phyloP scores from a whole-genome alignment of 345 rosid species.

The Lumnitzera littorea region DNA sequence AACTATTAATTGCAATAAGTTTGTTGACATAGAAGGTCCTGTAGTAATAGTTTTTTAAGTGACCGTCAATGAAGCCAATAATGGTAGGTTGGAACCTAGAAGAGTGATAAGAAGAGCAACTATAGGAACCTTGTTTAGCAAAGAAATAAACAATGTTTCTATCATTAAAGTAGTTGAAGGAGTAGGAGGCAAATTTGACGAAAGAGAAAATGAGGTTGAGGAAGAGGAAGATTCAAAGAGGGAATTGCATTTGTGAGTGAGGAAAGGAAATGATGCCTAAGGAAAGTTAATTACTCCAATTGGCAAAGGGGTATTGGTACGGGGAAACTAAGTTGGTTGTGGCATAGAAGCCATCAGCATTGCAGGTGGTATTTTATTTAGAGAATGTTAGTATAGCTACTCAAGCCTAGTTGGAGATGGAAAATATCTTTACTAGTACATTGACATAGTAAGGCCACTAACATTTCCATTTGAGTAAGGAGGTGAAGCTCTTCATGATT shows the following conservation, averaged over 20 bases:
- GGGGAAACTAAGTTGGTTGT: conserved; percentile 6
- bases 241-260: conserved; percentile 4
- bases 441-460: conserved; percentile 7
- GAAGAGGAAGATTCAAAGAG: background rate
- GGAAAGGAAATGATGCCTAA: conserved; percentile 3
- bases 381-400: conserved; percentile 7
- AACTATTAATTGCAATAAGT: too few species aligned
- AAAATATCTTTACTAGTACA: conserved; percentile 12
- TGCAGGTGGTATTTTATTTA: conserved; percentile 10
- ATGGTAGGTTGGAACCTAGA: too few species aligned
- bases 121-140: too few species aligned
- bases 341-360: conserved; percentile 5
- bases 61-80: too few species aligned
- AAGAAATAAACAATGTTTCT: too few species aligned
- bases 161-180: background rate
- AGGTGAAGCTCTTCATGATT: conserved; percentile 3
- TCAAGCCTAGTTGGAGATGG: conserved; percentile 4
- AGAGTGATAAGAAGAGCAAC: too few species aligned
- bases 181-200: background rate
- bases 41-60: too few species aligned
- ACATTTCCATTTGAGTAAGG: conserved; percentile 4
- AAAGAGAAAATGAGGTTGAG: conserved; percentile 1
- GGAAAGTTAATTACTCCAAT: conserved; percentile 6
- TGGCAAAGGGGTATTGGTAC: background rate
- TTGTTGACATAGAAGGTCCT: too few species aligned